These are phyloP conservation scores for Venturia oleaginea DNA, from an alignment of 2,329 filamentous ascomycete genomes.

Conservation along the genomic window DNA sequence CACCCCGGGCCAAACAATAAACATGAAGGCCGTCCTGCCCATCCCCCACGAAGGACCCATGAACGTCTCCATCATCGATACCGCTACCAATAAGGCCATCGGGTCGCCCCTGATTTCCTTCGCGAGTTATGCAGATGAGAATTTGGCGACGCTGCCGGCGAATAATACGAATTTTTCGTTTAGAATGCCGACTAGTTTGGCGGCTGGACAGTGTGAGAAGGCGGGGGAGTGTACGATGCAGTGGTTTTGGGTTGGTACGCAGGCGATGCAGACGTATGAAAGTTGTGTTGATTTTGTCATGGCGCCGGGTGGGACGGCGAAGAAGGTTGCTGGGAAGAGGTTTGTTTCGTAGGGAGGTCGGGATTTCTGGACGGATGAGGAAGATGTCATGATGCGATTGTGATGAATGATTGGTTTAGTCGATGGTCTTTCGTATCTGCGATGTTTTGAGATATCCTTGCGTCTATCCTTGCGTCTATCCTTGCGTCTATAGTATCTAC, in stretches of 20 bases:
- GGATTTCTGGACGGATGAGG: not conserved
- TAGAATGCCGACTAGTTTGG: slow-evolving; percentile 43
- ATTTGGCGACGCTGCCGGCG: slow-evolving; percentile 30
- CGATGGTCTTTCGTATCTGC: too few species aligned
- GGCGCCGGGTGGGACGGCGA: slow-evolving; percentile 18
- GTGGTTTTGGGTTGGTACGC: slow-evolving; percentile 52
- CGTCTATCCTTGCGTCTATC: too few species aligned
- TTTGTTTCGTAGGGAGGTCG: not conserved
- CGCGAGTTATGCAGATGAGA: slow-evolving; percentile 44
- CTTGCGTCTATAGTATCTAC: too few species aligned
- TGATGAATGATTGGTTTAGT: too few species aligned
- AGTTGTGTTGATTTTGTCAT: slow-evolving; percentile 52
- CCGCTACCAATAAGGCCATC: slow-evolving; percentile 42
- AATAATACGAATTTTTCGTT: slow-evolving; percentile 43
- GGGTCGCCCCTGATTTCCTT: slow-evolving; percentile 46
- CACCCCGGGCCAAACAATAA: slow-evolving; percentile 39
- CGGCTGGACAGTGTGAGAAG: slow-evolving; percentile 30
- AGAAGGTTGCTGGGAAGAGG: not conserved
- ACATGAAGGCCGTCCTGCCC: slow-evolving; percentile 38
- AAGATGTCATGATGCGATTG: too few species aligned
- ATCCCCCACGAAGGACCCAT: slow-evolving; percentile 47
- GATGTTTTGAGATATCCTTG: too few species aligned
- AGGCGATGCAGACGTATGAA: slow-evolving; percentile 53
- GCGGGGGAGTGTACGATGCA: slow-evolving; percentile 44
- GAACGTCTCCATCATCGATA: slow-evolving; percentile 52